Conservation (phyloP, 148 eudicot species). For the Cornus kousa region DNA sequence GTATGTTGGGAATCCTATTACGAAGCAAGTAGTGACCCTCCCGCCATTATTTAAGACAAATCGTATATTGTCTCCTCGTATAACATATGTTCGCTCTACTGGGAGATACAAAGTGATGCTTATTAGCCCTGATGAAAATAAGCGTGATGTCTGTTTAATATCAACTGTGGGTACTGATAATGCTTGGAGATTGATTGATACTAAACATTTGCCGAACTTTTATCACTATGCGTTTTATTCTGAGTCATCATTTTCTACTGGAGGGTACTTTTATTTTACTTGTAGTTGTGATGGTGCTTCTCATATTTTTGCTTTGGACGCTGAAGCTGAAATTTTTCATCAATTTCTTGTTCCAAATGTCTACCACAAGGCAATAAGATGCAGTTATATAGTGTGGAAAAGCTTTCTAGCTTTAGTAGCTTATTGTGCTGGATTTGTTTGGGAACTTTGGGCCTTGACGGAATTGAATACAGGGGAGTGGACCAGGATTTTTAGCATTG, state of each 20-base stretch:
- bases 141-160: neutral
- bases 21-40: neutral
- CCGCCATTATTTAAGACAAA: neutral
- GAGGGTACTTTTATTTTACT: neutral
- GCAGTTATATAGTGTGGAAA: too few species aligned
- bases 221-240: too few species aligned
- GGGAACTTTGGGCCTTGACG: neutral
- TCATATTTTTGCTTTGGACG: neutral
- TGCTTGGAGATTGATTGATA: too few species aligned
- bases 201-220: too few species aligned
- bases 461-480: neutral
- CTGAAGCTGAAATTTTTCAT: neutral
- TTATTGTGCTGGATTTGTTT: neutral
- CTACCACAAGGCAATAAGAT: too few species aligned
- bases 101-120: neutral
- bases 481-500: neutral
- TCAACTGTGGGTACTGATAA: neutral
- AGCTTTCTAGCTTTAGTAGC: neutral
- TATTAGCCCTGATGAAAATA: too few species aligned
- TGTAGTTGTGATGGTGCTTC: neutral
- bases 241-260: neutral
- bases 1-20: constrained; percentile 1
- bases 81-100: neutral
- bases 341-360: neutral
- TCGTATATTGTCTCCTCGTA: too few species aligned